Conservation (phyloP, 2,329 filamentous ascomycete genomes). For the Scedosporium boydii region DNA sequence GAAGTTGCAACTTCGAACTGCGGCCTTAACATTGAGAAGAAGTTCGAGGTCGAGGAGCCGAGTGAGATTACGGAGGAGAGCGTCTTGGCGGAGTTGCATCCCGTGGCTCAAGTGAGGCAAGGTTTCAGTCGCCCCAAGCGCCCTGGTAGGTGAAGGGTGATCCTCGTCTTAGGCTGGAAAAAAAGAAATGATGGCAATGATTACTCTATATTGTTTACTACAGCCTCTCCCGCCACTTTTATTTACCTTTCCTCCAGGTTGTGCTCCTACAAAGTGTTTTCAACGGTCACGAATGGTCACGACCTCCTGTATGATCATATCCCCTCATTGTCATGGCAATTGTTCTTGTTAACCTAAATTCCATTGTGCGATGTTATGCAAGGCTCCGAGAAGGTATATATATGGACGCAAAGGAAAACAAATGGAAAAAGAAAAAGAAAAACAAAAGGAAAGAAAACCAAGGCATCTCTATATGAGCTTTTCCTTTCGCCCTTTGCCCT, state of each 20-base stretch:
- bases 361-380: conserved; percentile 4
- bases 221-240: too few species aligned
- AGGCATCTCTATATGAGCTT: conserved; percentile 1
- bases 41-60: conserved; percentile 58
- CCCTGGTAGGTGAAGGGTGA: conserved; percentile 48
- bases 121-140: conserved; percentile 72
- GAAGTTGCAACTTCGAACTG: conserved; percentile 56
- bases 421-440: conserved; percentile 1
- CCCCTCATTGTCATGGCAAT: not conserved
- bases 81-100: conserved; percentile 59
- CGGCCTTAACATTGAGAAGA: conserved; percentile 59
- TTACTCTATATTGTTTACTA: too few species aligned
- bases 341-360: not conserved
- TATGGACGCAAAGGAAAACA: not conserved
- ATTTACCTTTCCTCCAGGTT: too few species aligned
- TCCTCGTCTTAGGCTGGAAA: too few species aligned
- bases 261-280: too few species aligned
- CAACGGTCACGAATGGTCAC: too few species aligned
- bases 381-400: conserved; percentile 3
- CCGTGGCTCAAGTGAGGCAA: conserved; percentile 54
- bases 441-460: not conserved
- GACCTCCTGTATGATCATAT: not conserved
- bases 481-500: conserved; percentile 1
- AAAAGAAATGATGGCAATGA: too few species aligned
- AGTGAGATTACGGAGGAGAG: conserved; percentile 59